A percentile compares a stretch with the other conserved stretches of the same genome.
These are phyloP conservation scores for Monosporascus sp. DNA, from an alignment of 2,329 filamentous ascomycete genomes.

Conservation along the genomic window DNA sequence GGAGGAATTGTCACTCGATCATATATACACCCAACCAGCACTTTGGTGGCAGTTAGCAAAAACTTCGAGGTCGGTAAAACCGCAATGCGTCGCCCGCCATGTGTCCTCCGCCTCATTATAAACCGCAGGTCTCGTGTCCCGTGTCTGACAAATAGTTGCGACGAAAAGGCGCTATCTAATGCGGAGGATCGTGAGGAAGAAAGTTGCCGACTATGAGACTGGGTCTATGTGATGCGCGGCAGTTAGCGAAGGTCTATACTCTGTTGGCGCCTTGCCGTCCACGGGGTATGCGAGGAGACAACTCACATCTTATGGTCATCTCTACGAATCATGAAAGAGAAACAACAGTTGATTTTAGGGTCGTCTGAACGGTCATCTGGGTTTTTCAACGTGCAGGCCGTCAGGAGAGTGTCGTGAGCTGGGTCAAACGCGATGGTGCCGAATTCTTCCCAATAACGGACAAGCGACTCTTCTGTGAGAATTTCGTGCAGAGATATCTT, in stretches of 20 bases:
- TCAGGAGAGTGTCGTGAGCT: conserved; percentile 89
- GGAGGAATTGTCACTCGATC: no score
- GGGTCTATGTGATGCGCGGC: conserved; percentile 51
- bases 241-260: conserved; percentile 20
- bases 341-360: conserved; percentile 83
- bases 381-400: conserved; percentile 85
- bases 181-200: conserved; percentile 70
- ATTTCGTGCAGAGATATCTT: conserved; percentile 95
- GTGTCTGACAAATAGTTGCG: background rate
- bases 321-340: conserved; percentile 92
- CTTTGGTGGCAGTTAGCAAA: no score
- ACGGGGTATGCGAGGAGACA: background rate
- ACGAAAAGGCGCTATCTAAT: conserved; percentile 23
- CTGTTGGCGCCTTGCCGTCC: no score
- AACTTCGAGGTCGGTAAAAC: background rate
- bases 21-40: background rate
- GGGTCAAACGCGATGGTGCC: conserved; percentile 95
- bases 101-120: background rate
- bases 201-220: conserved; percentile 97
- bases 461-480: conserved; percentile 87
- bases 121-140: background rate
- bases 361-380: conserved; percentile 64
- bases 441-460: conserved; percentile 99
- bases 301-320: conserved; percentile 95
- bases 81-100: background rate